Percentiles rank a stretch among this genome's conserved stretches.
Conservation (phyloP, 83 land plant genomes). For the Picea engelmannii region DNA sequence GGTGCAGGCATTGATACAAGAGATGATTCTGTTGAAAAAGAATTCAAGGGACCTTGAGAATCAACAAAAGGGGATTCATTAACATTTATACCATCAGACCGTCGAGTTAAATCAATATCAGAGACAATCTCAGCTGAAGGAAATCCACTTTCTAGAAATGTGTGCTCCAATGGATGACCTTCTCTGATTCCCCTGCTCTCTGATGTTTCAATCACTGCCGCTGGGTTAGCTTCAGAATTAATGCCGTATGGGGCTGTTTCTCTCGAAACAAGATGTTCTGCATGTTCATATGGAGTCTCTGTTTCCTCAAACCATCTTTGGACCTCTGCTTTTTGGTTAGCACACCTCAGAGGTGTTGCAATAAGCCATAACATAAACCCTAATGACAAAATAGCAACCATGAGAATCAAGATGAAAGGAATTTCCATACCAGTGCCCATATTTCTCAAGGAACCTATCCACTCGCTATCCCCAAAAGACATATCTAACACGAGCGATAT, state of each 20-base stretch:
- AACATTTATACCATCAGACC: background rate
- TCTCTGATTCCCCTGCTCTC: background rate
- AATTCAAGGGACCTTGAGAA: slow-evolving; percentile 6
- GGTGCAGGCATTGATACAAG: background rate
- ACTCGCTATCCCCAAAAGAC: slow-evolving; percentile 74
- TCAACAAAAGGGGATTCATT: background rate
- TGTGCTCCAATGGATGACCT: background rate
- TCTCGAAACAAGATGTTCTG: background rate
- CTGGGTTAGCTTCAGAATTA: slow-evolving; percentile 2
- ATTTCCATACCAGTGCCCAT: slow-evolving; percentile 29
- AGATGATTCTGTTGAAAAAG: slow-evolving; percentile 14
- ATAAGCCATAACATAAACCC: slow-evolving; percentile 70
- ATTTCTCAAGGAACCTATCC: slow-evolving; percentile 53
- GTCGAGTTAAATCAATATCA: background rate
- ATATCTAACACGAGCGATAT: slow-evolving; percentile 69
- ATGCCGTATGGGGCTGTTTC: background rate
- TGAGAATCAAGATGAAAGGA: slow-evolving; percentile 48
- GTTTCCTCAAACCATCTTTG: slow-evolving; percentile 25
- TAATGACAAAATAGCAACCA: slow-evolving; percentile 39
- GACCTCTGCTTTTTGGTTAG: slow-evolving; percentile 29
- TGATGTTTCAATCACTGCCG: background rate
- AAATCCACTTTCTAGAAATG: background rate
- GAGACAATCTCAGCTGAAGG: slow-evolving; percentile 3
- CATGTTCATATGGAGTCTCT: background rate
- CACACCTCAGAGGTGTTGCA: slow-evolving; percentile 74